Evolutionary conservation across 2,329 filamentous ascomycete species (phyloP).

Genomic region (Rosellinia necatrix): DNA sequence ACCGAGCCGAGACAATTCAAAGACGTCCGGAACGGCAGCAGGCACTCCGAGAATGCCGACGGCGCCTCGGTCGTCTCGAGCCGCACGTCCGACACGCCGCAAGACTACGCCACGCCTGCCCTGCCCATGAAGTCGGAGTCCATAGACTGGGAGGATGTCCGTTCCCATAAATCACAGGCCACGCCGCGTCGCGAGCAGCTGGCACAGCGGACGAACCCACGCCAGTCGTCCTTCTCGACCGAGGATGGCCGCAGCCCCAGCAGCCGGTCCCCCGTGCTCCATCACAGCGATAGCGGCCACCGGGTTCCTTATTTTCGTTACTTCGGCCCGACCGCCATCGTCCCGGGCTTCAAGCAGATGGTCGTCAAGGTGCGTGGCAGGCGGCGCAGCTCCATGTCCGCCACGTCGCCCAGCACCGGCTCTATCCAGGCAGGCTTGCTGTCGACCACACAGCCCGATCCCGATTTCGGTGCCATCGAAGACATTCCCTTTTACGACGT

Average conservation of each 20-base stretch:
- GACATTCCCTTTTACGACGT: slow-evolving; percentile 77
- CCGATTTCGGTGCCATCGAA: slow-evolving; percentile 50
- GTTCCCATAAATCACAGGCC: slow-evolving; percentile 31
- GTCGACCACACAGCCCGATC: slow-evolving; percentile 50
- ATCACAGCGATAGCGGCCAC: slow-evolving; percentile 57
- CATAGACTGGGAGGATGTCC: slow-evolving; percentile 40
- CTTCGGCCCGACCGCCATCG: slow-evolving; percentile 88
- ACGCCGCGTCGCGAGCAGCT: slow-evolving; percentile 35
- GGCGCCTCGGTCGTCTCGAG: slow-evolving; percentile 30
- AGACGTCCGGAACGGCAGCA: slow-evolving; percentile 29
- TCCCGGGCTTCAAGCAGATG: slow-evolving; percentile 92
- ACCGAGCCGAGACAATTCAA: slow-evolving; percentile 36
- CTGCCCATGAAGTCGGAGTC: slow-evolving; percentile 38
- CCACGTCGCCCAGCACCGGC: slow-evolving; percentile 53
- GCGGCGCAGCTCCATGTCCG: slow-evolving; percentile 64
- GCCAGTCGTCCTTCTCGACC: slow-evolving; percentile 46
- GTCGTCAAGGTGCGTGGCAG: slow-evolving; percentile 75
- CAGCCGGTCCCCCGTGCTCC: slow-evolving; percentile 51
- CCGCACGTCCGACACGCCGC: slow-evolving; percentile 34
- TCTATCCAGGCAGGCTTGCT: slow-evolving; percentile 41
- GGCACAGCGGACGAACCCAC: slow-evolving; percentile 35
- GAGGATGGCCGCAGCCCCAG: slow-evolving; percentile 47
- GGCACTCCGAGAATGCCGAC: slow-evolving; percentile 35
- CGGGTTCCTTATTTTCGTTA: slow-evolving; percentile 88
- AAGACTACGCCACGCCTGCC: slow-evolving; percentile 31